Evolutionary conservation across 2,329 filamentous ascomycete genomes (phyloP).

Genomic region (Fusarium udum): DNA sequence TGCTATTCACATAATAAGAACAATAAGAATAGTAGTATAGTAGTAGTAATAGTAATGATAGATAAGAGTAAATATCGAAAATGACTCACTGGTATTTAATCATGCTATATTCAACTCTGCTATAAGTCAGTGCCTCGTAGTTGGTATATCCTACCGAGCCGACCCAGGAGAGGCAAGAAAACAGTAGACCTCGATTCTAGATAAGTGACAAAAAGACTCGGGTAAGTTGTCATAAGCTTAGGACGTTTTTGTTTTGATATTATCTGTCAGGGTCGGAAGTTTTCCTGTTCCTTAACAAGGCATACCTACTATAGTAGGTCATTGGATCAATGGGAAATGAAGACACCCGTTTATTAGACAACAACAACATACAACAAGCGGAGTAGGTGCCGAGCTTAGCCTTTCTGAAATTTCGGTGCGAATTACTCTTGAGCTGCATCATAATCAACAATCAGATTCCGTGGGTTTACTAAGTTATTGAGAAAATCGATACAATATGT

Average conservation of each 20-base stretch:
- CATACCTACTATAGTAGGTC: slow-evolving; percentile 10
- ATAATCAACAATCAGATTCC: not conserved
- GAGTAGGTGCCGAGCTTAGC: not conserved
- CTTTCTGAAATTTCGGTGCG: not conserved
- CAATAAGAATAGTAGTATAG: not conserved
- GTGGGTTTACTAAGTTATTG: not conserved
- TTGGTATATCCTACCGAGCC: slow-evolving; percentile 1
- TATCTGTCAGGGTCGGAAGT: not conserved
- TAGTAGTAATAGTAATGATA: not conserved
- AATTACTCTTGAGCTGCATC: not conserved
- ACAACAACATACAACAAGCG: slow-evolving; percentile 5
- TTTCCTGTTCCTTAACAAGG: not conserved
- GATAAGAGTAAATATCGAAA: not conserved
- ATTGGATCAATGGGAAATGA: slow-evolving; percentile 37
- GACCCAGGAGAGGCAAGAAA: not conserved
- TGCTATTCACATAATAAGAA: not conserved
- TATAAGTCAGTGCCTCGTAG: not conserved
- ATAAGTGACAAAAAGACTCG: not conserved
- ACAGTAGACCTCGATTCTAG: not conserved
- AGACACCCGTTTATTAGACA: slow-evolving; percentile 10
- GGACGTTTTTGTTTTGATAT: not conserved
- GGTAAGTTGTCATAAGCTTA: not conserved
- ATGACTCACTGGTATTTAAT: not conserved
- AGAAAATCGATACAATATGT: not conserved
- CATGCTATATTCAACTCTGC: not conserved